Evolutionary conservation across 176 grass and related monocot genomes (phyloP).

Genomic region (Leersia perrieri): DNA sequence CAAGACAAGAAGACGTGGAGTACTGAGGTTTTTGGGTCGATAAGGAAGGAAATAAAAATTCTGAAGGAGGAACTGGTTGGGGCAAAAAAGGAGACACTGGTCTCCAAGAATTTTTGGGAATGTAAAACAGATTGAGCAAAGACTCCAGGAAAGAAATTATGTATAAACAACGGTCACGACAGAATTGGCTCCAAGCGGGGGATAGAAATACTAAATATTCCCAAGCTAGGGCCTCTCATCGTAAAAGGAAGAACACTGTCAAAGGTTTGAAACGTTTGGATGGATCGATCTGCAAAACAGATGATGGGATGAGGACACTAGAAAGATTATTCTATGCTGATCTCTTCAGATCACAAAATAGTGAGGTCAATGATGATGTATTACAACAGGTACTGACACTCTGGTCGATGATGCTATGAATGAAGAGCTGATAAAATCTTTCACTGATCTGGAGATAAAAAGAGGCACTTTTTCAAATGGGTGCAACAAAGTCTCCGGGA

Average conservation of each 20-base stretch:
- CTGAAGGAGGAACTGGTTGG: background rate
- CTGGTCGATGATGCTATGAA: no score
- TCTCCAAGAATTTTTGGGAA: no score
- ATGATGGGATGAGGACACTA: no score
- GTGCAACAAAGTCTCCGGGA: background rate
- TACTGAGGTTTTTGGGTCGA: background rate
- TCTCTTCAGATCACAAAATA: no score
- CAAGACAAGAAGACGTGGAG: no score
- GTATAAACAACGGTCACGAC: background rate
- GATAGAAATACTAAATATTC: background rate
- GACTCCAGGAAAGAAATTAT: background rate
- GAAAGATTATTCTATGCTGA: no score
- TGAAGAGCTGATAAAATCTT: no score
- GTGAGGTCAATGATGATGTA: no score
- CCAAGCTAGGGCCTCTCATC: background rate
- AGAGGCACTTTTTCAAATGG: no score
- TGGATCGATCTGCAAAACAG: background rate
- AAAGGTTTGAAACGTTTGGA: rapidly evolving
- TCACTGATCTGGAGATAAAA: no score
- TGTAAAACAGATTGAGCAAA: background rate
- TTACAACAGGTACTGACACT: no score
- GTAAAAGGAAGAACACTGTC: background rate
- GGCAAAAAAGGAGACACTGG: background rate
- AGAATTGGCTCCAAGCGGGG: background rate
- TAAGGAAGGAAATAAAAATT: background rate